Conservation (phyloP, 1,139 yeast genomes). For the Candida tropicalis region DNA sequence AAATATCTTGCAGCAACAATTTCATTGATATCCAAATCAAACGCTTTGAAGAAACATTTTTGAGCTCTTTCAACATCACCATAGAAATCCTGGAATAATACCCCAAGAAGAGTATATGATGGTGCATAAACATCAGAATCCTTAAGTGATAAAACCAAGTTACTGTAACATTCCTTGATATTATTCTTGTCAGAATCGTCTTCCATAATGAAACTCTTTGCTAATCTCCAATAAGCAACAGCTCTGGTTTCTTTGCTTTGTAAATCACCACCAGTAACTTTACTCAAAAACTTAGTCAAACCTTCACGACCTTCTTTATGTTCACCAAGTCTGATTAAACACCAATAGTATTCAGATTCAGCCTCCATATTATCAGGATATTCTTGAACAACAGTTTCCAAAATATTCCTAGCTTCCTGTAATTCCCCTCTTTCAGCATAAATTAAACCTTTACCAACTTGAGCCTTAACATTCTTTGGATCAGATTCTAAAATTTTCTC, state of each 20-base stretch:
- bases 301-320: conserved; percentile 57
- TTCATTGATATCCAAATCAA: conserved; percentile 82
- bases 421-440: conserved; percentile 65
- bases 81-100: conserved; percentile 59
- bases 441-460: conserved; percentile 82
- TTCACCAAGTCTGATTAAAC: conserved; percentile 59
- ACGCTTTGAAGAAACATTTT: conserved; percentile 87
- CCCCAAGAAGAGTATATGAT: conserved; percentile 79
- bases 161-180: conserved; percentile 49
- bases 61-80: conserved; percentile 70
- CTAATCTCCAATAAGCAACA: conserved; percentile 68
- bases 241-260: conserved; percentile 61
- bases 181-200: conserved; percentile 24
- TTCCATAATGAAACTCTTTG: conserved; percentile 50
- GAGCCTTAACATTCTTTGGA: conserved; percentile 55
- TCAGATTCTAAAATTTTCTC: conserved; percentile 57
- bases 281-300: conserved; percentile 44
- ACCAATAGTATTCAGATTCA: conserved; percentile 77
- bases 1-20: conserved; percentile 72
- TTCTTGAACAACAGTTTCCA: conserved; percentile 52
- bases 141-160: conserved; percentile 64
- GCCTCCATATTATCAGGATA: conserved; percentile 64
- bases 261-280: conserved; percentile 52
- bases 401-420: conserved; percentile 52
- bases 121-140: conserved; percentile 68